These are phyloP conservation scores for Saccharomycopsis sp. DNA, from an alignment of 805 yeast genomes.

Conservation along the genomic window DNA sequence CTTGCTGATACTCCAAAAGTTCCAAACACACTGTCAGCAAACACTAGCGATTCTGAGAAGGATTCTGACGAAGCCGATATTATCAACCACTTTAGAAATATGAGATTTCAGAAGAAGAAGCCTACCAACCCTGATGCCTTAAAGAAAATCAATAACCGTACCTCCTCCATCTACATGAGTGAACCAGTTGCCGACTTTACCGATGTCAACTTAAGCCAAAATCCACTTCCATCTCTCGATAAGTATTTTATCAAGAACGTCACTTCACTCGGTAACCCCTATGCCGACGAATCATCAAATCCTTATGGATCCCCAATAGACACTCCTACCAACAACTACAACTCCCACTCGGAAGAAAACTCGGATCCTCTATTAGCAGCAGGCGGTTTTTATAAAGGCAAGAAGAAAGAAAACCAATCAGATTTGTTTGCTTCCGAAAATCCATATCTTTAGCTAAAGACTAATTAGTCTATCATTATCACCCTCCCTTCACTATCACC, in stretches of 20 bases:
- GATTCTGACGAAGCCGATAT: not conserved
- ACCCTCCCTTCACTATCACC: not conserved
- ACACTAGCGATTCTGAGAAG: not conserved
- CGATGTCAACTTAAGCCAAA: slow-evolving; percentile 13
- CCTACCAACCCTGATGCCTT: not conserved
- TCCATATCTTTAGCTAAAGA: not conserved
- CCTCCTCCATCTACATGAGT: slow-evolving; percentile 17
- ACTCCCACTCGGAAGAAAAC: not conserved
- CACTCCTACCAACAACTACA: not conserved
- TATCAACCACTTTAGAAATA: not conserved
- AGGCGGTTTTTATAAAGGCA: not conserved
- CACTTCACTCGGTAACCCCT: slow-evolving; percentile 8
- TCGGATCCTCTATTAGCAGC: not conserved
- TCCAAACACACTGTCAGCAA: not conserved
- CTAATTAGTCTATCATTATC: not conserved
- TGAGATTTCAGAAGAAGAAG: not conserved
- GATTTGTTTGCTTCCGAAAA: slow-evolving; percentile 1
- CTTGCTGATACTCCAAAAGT: slow-evolving; percentile 2
- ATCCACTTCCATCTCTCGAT: slow-evolving; percentile 15
- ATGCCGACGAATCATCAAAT: slow-evolving; percentile 1
- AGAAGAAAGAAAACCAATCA: not conserved
- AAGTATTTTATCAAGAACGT: not conserved
- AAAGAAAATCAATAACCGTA: slow-evolving; percentile 4
- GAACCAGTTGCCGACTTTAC: slow-evolving; percentile 18
- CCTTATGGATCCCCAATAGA: not conserved